A percentile compares a stretch with the other conserved stretches of the same genome.
phyloP scores from a whole-genome alignment of 371 early-diverging fungal species.

The Synchytrium microbalum region DNA sequence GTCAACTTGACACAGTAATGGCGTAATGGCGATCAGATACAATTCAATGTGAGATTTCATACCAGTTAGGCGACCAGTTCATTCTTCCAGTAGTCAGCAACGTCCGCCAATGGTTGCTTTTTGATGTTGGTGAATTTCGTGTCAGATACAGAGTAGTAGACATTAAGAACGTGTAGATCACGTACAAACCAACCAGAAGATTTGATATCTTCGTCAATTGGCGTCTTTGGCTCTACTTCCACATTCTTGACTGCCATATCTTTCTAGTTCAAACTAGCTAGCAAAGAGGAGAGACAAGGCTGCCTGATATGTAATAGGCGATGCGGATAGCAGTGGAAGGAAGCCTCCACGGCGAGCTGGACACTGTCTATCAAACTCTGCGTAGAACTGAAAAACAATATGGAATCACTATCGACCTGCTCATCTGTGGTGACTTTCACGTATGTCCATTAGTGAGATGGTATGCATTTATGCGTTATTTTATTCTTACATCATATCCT shows the following conservation, averaged over 20 bases:
- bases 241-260: too few species aligned
- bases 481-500: neutral
- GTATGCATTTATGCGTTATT: neutral
- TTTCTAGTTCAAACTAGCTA: too few species aligned
- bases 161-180: too few species aligned
- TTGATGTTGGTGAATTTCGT: too few species aligned
- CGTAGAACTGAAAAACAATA: constrained; percentile 42
- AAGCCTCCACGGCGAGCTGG: constrained; percentile 90
- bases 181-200: too few species aligned
- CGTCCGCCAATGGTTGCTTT: too few species aligned
- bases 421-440: constrained; percentile 97
- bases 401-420: constrained; percentile 65
- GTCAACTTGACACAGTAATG: neutral
- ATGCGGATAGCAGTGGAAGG: constrained; percentile 83
- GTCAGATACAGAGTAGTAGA: too few species aligned
- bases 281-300: too few species aligned
- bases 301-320: neutral
- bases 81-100: too few species aligned
- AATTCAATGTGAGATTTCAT: neutral
- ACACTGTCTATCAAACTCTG: constrained; percentile 72
- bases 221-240: too few species aligned
- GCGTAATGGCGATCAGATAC: neutral
- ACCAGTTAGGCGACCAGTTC: too few species aligned
- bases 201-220: too few species aligned
- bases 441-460: constrained; percentile 32